Evolutionary conservation across 1,284 basidiomycete species (phyloP).

Genomic region (Boletellus dicymbophilus): DNA sequence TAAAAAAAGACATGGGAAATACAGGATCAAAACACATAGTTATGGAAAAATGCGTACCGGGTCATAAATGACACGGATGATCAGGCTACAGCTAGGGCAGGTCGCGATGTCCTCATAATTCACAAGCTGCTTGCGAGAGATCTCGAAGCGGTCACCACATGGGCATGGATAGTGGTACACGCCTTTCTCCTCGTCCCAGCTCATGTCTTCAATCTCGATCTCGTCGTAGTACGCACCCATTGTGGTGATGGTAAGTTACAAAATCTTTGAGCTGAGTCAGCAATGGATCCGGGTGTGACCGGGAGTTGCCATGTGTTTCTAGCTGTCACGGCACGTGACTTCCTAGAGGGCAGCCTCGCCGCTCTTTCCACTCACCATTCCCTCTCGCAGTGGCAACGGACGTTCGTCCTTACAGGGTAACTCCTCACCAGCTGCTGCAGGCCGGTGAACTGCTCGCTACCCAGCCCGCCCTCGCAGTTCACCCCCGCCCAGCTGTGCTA

Average conservation of each 20-base stretch:
- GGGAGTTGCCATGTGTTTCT: too few relatives aligned
- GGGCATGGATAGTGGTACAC: slow-evolving; percentile 98
- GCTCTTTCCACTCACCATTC: too few relatives aligned
- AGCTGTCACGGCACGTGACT: too few relatives aligned
- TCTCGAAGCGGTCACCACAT: slow-evolving; percentile 98
- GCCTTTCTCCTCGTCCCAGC: slow-evolving; percentile 81
- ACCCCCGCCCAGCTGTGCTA: too few relatives aligned
- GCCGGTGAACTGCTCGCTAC: too few relatives aligned
- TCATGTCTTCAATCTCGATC: slow-evolving; percentile 96
- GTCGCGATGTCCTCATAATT: slow-evolving; percentile 96
- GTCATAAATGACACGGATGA: slow-evolving; percentile 94
- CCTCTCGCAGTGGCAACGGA: too few relatives aligned
- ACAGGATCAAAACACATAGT: neutral
- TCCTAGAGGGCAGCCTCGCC: too few relatives aligned
- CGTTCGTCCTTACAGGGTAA: too few relatives aligned
- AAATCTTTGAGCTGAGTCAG: neutral
- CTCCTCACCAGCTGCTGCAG: too few relatives aligned
- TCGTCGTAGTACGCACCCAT: slow-evolving; percentile 91
- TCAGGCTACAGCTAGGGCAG: slow-evolving; percentile 94
- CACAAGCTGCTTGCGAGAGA: slow-evolving; percentile 83
- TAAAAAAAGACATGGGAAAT: slow-evolving; percentile 22
- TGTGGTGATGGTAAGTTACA: slow-evolving; percentile 1
- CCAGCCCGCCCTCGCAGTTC: too few relatives aligned
- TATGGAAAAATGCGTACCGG: slow-evolving; percentile 71
- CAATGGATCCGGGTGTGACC: too few relatives aligned